Evolutionary conservation across 331 rosid species (phyloP).

Genomic region (Quercus phellos): DNA sequence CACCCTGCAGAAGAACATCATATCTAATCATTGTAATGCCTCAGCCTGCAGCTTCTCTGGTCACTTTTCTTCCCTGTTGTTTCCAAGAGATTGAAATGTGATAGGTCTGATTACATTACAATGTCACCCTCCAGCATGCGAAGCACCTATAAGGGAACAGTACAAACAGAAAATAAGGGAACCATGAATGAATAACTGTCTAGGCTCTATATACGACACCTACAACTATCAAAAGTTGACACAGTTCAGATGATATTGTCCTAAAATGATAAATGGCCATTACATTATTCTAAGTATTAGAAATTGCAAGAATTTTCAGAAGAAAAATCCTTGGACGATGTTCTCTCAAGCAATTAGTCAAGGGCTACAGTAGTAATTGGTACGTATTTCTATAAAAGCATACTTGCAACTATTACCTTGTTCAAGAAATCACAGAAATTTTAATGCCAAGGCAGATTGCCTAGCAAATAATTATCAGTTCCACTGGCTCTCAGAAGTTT

Average conservation of each 20-base stretch:
- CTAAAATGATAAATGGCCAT: not conserved
- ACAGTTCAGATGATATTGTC: not conserved
- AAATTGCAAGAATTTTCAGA: not conserved
- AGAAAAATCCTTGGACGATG: not conserved
- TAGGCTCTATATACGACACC: not conserved
- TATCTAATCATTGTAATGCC: not conserved
- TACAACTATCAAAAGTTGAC: not conserved
- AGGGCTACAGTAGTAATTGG: not conserved
- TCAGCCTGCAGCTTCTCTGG: not conserved
- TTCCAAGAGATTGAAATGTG: not conserved
- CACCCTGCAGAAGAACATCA: not conserved
- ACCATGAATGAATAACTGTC: not conserved
- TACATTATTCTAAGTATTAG: not conserved
- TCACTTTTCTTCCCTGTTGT: not conserved
- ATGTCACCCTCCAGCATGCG: conserved; percentile 85
- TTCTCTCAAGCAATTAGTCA: not conserved
- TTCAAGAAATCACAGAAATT: not conserved
- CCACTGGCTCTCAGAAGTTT: too few species aligned
- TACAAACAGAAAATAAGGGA: not conserved
- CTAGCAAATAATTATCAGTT: not conserved
- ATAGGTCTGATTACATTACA: conserved; percentile 25
- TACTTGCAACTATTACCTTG: not conserved
- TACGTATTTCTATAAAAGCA: not conserved
- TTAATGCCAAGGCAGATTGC: not conserved
- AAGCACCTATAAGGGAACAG: conserved; percentile 52